phyloP scores from a whole-genome alignment of 495 filamentous ascomycete species.

The Penicillium lividum region DNA sequence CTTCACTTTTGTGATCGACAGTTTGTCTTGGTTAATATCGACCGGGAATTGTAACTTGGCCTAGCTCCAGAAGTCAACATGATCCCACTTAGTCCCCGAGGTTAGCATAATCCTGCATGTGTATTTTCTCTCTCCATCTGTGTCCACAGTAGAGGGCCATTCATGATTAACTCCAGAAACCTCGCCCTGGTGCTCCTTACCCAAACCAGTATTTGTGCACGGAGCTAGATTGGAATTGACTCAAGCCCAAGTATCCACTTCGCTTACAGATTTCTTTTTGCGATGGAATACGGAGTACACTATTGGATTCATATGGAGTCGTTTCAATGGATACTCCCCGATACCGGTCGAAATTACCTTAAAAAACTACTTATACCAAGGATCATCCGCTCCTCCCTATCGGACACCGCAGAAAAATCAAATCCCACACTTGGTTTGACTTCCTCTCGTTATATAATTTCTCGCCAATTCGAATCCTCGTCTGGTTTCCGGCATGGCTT shows the following conservation, averaged over 20 bases:
- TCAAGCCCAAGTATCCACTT: neutral
- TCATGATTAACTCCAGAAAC: neutral
- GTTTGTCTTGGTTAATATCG: neutral
- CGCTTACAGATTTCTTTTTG: neutral
- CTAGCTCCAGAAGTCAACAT: neutral
- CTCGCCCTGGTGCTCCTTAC: neutral
- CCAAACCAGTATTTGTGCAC: neutral
- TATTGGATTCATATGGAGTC: neutral
- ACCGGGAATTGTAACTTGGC: neutral
- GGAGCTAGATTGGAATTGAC: neutral
- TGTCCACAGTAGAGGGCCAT: neutral
- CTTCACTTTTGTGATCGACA: neutral
- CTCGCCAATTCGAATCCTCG: neutral
- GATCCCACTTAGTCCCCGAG: neutral
- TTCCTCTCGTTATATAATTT: neutral
- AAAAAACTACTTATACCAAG: neutral
- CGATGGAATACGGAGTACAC: neutral
- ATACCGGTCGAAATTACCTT: neutral
- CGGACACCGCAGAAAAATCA: neutral
- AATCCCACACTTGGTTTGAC: neutral
- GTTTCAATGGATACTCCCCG: neutral
- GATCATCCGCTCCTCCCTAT: neutral
- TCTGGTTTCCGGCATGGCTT: slow-evolving; percentile 18
- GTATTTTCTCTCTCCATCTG: neutral
- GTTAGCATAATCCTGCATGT: neutral